Evolutionary conservation across 768 basidiomycete species (phyloP), one percentile per base, ranked within the genome.

Genomic region (Hydnum rufescens): DNA sequence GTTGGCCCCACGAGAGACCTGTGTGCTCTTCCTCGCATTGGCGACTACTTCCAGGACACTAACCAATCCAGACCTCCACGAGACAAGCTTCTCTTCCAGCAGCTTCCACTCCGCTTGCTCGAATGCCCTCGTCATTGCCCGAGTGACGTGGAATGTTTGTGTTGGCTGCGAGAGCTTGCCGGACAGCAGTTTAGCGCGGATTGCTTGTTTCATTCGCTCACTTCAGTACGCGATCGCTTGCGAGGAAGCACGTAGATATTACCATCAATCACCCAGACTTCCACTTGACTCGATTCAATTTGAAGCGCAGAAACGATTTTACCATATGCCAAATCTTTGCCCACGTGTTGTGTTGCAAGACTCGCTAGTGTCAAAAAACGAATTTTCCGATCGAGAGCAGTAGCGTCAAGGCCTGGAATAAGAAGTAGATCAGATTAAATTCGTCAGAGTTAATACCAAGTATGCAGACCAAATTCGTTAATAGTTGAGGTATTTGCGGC

Each of bases 261-360:
- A 87, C 86, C 79, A 65, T 89, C 84, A 56, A 90, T 89, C 36
- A 78, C 77, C 84, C 85, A 89, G 60, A 74, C 78, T 63, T 90
- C 88, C 28, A 90, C 84, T 54, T 83, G 70, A 25, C 72, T 67
- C 22, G 64, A 55, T 25, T 77, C 72, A 4, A 86, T 75, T 57
- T 83, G 74, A 42, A 90, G 65, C 8, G 74, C 70, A 28, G 75
- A 68, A 1, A 80, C 78, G 32, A 92, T 75, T 59, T 71, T 73
- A 5, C 74, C 63, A 63, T 90, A 90, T 0, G 79, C 65, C 13
- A 92, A 68, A 58, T 79, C 77, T 44, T 75, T 74, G 5, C 84
- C 83, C 31, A 86, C 72, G 60, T 84, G 74, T 57, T 80, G 69
- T 61, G 82, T 80, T n/a, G 77, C 81, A 30, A 89, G 71, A 0